Percentiles rank a stretch among this genome's conserved stretches.
phyloP scores from a whole-genome alignment of 352 stramenopile genomes.

The Phytophthora tentaculata region DNA sequence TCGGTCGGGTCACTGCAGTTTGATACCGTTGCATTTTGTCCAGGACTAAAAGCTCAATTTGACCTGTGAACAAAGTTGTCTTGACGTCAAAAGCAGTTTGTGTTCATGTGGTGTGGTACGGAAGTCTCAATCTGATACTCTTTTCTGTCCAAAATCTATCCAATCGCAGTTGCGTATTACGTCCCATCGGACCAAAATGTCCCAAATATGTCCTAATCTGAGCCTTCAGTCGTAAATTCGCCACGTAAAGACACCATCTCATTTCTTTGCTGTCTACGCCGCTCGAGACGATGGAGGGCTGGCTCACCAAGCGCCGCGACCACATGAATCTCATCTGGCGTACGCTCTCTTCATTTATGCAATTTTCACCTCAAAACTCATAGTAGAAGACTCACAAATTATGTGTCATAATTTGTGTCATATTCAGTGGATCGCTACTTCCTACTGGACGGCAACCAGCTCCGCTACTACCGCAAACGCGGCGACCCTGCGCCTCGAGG shows the following conservation, averaged over 20 bases:
- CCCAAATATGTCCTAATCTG: constrained; percentile 4
- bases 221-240: constrained; percentile 29
- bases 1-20: background rate
- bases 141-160: constrained; percentile 18
- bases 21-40: constrained; percentile 9
- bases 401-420: constrained; percentile 24
- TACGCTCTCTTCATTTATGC: constrained; percentile 38
- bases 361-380: background rate
- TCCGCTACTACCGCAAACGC: constrained; percentile 89
- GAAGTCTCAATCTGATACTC: constrained; percentile 8
- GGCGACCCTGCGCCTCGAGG: constrained; percentile 80
- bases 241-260: background rate
- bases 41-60: constrained; percentile 15
- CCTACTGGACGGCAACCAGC: constrained; percentile 84
- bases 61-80: constrained; percentile 26
- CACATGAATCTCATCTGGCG: constrained; percentile 93
- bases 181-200: constrained; percentile 24
- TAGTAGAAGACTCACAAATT: constrained; percentile 14
- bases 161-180: constrained; percentile 28
- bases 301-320: constrained; percentile 88
- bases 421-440: constrained; percentile 86
- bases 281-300: constrained; percentile 74
- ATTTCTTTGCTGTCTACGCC: constrained; percentile 5
- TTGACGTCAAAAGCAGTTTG: constrained; percentile 18
- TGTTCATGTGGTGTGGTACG: too few species aligned